A percentile compares a stretch with the other conserved stretches of the same genome.
phyloP scores from a whole-genome alignment of 345 rosid genomes.

The Eutrema japonicum region DNA sequence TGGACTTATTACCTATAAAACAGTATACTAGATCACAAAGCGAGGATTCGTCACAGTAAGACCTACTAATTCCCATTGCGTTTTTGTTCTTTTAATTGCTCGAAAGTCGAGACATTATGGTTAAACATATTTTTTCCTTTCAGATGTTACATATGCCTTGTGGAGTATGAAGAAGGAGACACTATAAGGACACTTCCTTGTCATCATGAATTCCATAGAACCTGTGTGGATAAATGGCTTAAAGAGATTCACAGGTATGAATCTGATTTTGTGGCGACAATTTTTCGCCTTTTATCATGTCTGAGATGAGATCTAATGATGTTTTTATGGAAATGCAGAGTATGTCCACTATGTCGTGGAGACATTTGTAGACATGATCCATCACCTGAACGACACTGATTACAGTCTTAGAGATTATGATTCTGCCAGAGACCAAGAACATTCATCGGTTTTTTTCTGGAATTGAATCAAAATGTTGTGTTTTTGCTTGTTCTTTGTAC shows the following conservation, averaged over 20 bases:
- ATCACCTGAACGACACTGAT: conserved; percentile 49
- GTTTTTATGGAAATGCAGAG: conserved; percentile 55
- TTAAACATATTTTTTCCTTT: neutral
- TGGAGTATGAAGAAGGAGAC: conserved; percentile 96
- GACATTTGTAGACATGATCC: conserved; percentile 75
- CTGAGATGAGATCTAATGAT: conserved; percentile 31
- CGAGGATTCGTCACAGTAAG: conserved; percentile 85
- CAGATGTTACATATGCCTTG: conserved; percentile 97
- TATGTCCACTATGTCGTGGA: conserved; percentile 95
- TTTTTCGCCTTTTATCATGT: neutral
- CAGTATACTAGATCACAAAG: conserved; percentile 56
- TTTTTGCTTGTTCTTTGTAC: conserved; percentile 33
- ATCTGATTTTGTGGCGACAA: neutral
- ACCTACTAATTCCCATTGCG: conserved; percentile 27
- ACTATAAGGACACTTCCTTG: conserved; percentile 83
- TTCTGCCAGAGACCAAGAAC: conserved; percentile 32
- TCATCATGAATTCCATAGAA: conserved; percentile 82
- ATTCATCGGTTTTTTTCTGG: conserved; percentile 16
- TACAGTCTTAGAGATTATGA: conserved; percentile 28
- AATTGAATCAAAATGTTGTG: conserved; percentile 34
- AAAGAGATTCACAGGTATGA: conserved; percentile 96
- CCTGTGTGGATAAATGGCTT: conserved; percentile 95
- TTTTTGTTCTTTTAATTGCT: neutral
- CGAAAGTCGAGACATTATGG: neutral
- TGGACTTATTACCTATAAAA: conserved; percentile 80